Evolutionary conservation across 2,329 filamentous ascomycete genomes (phyloP).

Genomic region (Thielaviopsis punctulata): DNA sequence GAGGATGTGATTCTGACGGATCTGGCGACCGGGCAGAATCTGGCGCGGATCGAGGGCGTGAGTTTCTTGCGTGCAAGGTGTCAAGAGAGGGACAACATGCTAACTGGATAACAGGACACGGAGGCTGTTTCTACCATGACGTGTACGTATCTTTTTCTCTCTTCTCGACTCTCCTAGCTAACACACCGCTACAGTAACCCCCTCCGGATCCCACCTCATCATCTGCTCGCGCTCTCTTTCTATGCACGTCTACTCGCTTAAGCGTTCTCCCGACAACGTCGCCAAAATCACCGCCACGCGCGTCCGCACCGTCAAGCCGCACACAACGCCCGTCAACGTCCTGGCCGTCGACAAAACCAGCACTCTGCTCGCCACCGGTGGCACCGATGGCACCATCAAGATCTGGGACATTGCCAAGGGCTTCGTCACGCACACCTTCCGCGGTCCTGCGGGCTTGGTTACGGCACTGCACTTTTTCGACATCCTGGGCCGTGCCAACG

Average conservation of each 20-base stretch:
- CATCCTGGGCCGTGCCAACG: slow-evolving; percentile 32
- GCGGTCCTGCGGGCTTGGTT: slow-evolving; percentile 78
- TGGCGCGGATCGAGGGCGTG: slow-evolving; percentile 79
- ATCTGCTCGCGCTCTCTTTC: slow-evolving; percentile 89
- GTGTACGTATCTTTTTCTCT: slow-evolving; percentile 23
- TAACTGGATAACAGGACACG: slow-evolving; percentile 41
- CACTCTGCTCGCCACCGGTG: slow-evolving; percentile 79
- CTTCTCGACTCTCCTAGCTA: background rate
- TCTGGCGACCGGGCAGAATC: slow-evolving; percentile 61
- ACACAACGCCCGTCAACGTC: slow-evolving; percentile 76
- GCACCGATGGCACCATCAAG: slow-evolving; percentile 84
- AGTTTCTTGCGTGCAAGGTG: slow-evolving; percentile 15
- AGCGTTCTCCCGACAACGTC: slow-evolving; percentile 36
- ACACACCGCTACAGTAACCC: slow-evolving; percentile 46
- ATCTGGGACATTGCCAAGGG: slow-evolving; percentile 89
- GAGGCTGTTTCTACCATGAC: slow-evolving; percentile 63
- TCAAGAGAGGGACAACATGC: no score
- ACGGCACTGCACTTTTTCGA: slow-evolving; percentile 89
- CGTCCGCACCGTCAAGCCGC: slow-evolving; percentile 70
- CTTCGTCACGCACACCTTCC: slow-evolving; percentile 87
- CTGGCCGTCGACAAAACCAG: slow-evolving; percentile 66
- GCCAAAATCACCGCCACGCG: slow-evolving; percentile 45
- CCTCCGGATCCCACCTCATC: slow-evolving; percentile 72
- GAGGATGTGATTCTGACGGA: slow-evolving; percentile 85
- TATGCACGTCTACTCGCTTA: slow-evolving; percentile 77